phyloP scores from a whole-genome alignment of 2,329 filamentous ascomycete genomes.

The Fusarium succisae region DNA sequence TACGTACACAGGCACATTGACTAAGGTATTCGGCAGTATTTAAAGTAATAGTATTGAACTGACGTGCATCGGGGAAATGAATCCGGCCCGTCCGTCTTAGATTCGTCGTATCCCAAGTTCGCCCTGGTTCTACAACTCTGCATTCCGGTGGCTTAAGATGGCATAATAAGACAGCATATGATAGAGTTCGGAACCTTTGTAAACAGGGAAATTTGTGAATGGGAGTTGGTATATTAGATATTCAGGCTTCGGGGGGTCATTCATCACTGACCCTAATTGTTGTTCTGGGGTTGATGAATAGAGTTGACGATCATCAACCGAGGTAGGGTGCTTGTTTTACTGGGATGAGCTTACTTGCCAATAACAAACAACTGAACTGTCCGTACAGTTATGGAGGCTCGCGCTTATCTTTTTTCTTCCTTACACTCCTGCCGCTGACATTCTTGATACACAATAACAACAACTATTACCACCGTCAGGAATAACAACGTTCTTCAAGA shows the following conservation, averaged over 20 bases:
- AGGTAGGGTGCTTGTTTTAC: neutral
- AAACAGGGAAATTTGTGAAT: neutral
- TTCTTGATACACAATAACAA: neutral
- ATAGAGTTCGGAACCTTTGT: neutral
- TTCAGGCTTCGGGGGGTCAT: neutral
- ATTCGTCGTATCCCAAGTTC: neutral
- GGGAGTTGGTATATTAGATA: neutral
- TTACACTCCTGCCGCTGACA: neutral
- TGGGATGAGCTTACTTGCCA: constrained; percentile 4
- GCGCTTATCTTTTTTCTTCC: neutral
- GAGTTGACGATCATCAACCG: constrained; percentile 6
- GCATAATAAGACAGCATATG: neutral
- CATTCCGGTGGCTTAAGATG: neutral
- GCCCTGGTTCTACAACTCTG: neutral
- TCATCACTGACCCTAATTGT: neutral
- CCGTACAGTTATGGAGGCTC: neutral
- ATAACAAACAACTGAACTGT: neutral
- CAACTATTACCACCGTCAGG: neutral
- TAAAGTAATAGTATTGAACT: constrained; percentile 6
- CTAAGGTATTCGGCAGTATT: constrained; percentile 13
- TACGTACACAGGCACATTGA: neutral
- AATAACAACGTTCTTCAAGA: neutral
- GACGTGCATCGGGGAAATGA: constrained; percentile 18
- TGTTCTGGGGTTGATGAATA: neutral
- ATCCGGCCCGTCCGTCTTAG: constrained; percentile 2